Evolutionary conservation across 2,329 filamentous ascomycete genomes (phyloP).

Genomic region (Aureobasidium mangrovei): DNA sequence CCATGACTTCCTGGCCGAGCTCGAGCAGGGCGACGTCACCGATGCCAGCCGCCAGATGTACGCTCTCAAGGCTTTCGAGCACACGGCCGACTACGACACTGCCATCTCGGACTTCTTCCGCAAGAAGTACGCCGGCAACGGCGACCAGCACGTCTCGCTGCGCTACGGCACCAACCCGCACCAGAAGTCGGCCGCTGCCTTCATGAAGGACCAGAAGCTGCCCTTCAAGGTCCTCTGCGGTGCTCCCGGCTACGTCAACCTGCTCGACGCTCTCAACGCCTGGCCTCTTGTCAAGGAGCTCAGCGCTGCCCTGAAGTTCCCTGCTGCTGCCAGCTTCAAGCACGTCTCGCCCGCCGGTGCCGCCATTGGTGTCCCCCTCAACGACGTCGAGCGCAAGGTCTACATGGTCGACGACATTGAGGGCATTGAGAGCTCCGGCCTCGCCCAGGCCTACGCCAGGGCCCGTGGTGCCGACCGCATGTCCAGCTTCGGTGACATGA

Average conservation of each 20-base stretch:
- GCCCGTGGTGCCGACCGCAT: slow-evolving; percentile 94
- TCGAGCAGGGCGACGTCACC: slow-evolving; percentile 76
- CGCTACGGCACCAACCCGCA: slow-evolving; percentile 97
- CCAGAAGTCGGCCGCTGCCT: slow-evolving; percentile 92
- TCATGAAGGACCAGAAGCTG: slow-evolving; percentile 59
- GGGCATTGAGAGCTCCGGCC: slow-evolving; percentile 72
- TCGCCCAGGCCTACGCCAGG: slow-evolving; percentile 92
- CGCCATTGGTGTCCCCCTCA: slow-evolving; percentile 83
- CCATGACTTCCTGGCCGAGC: slow-evolving; percentile 82
- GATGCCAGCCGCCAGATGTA: slow-evolving; percentile 80
- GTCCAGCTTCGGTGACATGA: slow-evolving; percentile 96
- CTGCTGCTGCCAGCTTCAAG: slow-evolving; percentile 96
- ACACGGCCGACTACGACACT: slow-evolving; percentile 92
- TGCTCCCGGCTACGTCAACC: slow-evolving; percentile 91
- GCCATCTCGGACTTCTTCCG: slow-evolving; percentile 97
- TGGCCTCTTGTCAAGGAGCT: slow-evolving; percentile 97
- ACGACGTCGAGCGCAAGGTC: slow-evolving; percentile 82
- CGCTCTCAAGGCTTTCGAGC: slow-evolving; percentile 95
- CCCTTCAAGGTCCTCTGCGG: slow-evolving; percentile 94
- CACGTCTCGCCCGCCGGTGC: slow-evolving; percentile 96
- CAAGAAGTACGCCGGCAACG: slow-evolving; percentile 85
- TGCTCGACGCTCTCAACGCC: slow-evolving; percentile 90
- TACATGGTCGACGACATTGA: slow-evolving; percentile 97
- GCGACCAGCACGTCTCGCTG: slow-evolving; percentile 72
- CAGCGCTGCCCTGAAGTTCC: slow-evolving; percentile 74